Evolutionary conservation across 1,139 yeast species (phyloP), one percentile per base, ranked within the genome.

Genomic region (Magnusiomyces ingens): DNA sequence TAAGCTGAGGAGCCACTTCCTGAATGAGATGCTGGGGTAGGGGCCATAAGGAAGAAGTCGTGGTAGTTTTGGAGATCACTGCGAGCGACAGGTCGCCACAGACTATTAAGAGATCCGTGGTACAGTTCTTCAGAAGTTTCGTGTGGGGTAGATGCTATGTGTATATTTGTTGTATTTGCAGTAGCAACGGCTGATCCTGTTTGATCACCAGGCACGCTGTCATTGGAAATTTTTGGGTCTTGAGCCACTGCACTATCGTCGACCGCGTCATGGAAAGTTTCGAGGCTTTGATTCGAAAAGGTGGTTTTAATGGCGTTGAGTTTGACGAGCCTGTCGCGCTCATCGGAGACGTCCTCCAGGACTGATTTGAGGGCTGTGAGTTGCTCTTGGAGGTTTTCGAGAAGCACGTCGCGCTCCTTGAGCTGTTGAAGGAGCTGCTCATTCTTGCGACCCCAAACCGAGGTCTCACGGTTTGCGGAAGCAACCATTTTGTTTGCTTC

Each of bases 401-500:
- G 75, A 15, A 89, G 75, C 12, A 75, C 71, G 61, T 90, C 88
- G 63, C 84, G 84, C 64, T 90, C 96, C 42, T 75, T 79, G 48
- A 90, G 66, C 57, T 85, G 89, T 56, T 80, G 84, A 41, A 77
- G 71, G 49, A 91, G 71, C 61, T 80, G 82, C 51, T 75, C 71
- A 62, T 82, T 84, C 48, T 68, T 62, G 42, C 64, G 59, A 52
- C 68, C 70, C 56, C 65, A 63, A 22, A 67, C 69, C 26, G 71
- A 69, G 5, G 71, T 70, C 52, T 69, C 73, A 11, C 67, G 63
- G 49, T 82, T 77, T 1, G 89, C 90, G 56, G 77, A 75, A 57
- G 82, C 78, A n/a, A 84, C 91, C 83, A 83, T 82, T 51, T 74
- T 72, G 65, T 84, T 84, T 49, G 91, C 91, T 64, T 84, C 87